Evolutionary conservation across 352 stramenopile genomes (phyloP).

Genomic region (Pythium utonaiense): DNA sequence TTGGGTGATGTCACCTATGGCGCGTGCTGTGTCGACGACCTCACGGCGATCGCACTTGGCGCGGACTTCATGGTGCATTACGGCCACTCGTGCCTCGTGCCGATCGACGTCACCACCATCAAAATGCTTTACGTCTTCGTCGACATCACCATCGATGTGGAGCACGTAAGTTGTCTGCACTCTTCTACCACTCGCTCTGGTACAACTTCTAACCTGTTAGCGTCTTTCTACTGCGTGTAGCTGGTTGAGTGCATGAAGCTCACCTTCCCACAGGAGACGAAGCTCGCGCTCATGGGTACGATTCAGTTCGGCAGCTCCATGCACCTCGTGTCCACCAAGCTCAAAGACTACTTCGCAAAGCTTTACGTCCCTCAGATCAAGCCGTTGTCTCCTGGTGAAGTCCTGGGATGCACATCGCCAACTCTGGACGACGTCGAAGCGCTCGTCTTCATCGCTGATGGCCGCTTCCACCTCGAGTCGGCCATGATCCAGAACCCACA

Average conservation of each 20-base stretch:
- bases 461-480: constrained; percentile 98
- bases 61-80: constrained; percentile 99
- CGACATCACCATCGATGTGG: constrained; percentile 97
- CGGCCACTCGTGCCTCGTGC: constrained; percentile 98
- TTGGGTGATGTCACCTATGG: constrained; percentile 99
- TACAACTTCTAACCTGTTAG: background rate
- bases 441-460: constrained; percentile 98
- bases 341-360: constrained; percentile 80
- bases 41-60: constrained; percentile 93
- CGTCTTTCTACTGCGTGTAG: constrained; percentile 28
- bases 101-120: constrained; percentile 94
- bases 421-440: constrained; percentile 89
- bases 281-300: constrained; percentile 93
- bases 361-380: constrained; percentile 95
- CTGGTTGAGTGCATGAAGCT: constrained; percentile 95
- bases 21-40: constrained; percentile 99
- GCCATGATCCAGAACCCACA: constrained; percentile 99
- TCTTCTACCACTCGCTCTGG: background rate
- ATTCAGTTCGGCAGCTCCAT: constrained; percentile 95
- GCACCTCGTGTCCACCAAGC: constrained; percentile 64
- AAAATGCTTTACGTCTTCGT: constrained; percentile 99
- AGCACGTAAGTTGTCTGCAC: constrained; percentile 65
- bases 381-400: constrained; percentile 96
- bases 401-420: constrained; percentile 98
- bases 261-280: constrained; percentile 76